Base-by-base conservation (phyloP, 1,284 basidiomycete species). In the Naganishia sp. region DNA sequence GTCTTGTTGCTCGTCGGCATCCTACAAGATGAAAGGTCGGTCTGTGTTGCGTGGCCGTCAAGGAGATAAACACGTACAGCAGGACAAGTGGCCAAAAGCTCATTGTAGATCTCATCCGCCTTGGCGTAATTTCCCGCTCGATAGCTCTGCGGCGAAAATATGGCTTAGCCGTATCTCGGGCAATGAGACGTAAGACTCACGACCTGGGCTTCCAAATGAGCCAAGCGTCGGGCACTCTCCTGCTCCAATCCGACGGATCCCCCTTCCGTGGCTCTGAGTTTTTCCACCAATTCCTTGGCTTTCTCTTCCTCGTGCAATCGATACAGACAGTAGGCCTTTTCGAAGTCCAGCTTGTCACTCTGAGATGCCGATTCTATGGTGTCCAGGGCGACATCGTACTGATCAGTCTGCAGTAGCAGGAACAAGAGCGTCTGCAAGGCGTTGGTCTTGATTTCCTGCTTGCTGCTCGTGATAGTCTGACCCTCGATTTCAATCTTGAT, bases 1-100 rank as follows among this genome's bases (percentile, higher is more conserved):
- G 75, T 94, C 92, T 7, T 88, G 85, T 74, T 90, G 86, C 81
- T 94, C 92, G 73, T 92, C 88, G n/a, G 90, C 87, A 70, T 87
- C 81, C 89, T 92, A 74, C 15, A 21, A 28, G 28, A 23, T 18
- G n/a, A 13, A 15, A 23, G 61, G 63, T 3, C n/a, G 56, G 6
- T 55, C 18, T 16, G 28, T 46, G 61, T 16, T 6, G 6, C 9
- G 39, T 23, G 2, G 28, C 15, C 28, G 9, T 18, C 10, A 48
- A 42, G 10, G 49, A n/a, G 21, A 36, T 6, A n/a, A 31, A 55
- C 36, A 70, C 78, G 71, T 55, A 91, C 90, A 49, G 86, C 83
- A 66, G 89, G 85, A 53, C 87, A 86, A 16, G 85, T 86, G 70
- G 90, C 88, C 5, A 93, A 83, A 0, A 94, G 82, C 54, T 88